Conservation (phyloP, 345 rosid genomes). For the Balakata baccata region DNA sequence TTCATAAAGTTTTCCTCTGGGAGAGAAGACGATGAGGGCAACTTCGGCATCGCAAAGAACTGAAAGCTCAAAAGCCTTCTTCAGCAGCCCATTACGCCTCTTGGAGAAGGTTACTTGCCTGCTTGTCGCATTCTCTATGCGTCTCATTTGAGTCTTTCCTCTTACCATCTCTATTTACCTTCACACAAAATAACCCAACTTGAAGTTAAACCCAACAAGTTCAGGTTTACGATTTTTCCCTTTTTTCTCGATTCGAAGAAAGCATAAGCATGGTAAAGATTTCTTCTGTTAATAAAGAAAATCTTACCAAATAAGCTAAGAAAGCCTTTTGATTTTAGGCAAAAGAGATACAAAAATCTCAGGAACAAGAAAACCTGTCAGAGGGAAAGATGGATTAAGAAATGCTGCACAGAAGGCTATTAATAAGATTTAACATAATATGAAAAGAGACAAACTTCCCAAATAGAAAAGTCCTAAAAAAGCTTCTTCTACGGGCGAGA, state of each 20-base stretch:
- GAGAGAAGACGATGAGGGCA: conserved; percentile 42
- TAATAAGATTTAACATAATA: no score
- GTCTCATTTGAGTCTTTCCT: conserved; percentile 49
- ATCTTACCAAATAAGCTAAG: background rate
- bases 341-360: background rate
- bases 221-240: no score
- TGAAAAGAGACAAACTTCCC: conserved; percentile 2
- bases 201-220: background rate
- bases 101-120: conserved; percentile 50
- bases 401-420: no score
- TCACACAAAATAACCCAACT: background rate
- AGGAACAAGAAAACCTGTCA: background rate
- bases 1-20: conserved; percentile 44
- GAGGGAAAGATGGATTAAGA: background rate
- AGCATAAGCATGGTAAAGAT: no score
- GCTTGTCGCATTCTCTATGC: conserved; percentile 48
- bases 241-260: no score
- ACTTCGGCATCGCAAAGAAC: conserved; percentile 40
- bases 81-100: conserved; percentile 31
- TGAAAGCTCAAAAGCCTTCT: conserved; percentile 35
- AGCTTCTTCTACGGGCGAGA: background rate
- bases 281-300: no score
- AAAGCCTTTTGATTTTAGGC: background rate
- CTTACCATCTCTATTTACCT: conserved; percentile 35
- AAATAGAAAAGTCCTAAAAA: conserved; percentile 28